Evolutionary conservation across 495 filamentous ascomycete species (phyloP), one percentile per base, ranked within the genome.

Genomic region (Aeminium ludgeri): DNA sequence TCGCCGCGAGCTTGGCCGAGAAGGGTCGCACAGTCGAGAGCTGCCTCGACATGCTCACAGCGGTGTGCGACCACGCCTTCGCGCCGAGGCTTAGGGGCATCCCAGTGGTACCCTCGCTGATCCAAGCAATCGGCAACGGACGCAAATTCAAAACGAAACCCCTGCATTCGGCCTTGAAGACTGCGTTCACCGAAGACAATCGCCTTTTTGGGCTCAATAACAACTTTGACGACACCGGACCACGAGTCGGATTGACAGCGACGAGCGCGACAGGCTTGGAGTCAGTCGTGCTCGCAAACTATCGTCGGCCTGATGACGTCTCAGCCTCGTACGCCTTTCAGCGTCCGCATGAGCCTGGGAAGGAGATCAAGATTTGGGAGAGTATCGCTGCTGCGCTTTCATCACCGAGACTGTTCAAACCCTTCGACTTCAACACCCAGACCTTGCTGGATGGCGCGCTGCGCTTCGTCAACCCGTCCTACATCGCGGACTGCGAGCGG

Each of bases 1-100:
- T 77, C 37, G 68, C 71, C 1, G 55, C 75, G 20, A 68, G 63
- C 0, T 57, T 79, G 7, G 69, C 63, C 2, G 59, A 65, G 15
- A 59, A 68, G 37, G 56, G 63, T 30, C 69, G 64, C 62, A 43
- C 55, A 3, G 55, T 70, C n/a, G 50, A 60, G 1, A 41, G 55
- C 2, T 66, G 62, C 42, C 59, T 62, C 12, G 48, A 52, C 13
- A 50, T 63, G 16, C 73, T 73, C 43, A 55, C 52, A 28, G 45
- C 53, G 2, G 42, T 69, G 10, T 65, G 57, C 32, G 48, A 48
- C 1, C 42, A 67, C 37, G 65, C 65, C 5, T 72, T 70, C 41
- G 56, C 55, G 1, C 57, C 54, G 10, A 54, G 68, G 10, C 53
- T 56, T 10, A 49, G 54, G 1, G 57, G 53, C 11, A 32, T 69